Percentiles rank a stretch among this genome's conserved stretches.
Conservation (phyloP, 2,329 filamentous ascomycete genomes). For the Fusarium abutilonis region DNA sequence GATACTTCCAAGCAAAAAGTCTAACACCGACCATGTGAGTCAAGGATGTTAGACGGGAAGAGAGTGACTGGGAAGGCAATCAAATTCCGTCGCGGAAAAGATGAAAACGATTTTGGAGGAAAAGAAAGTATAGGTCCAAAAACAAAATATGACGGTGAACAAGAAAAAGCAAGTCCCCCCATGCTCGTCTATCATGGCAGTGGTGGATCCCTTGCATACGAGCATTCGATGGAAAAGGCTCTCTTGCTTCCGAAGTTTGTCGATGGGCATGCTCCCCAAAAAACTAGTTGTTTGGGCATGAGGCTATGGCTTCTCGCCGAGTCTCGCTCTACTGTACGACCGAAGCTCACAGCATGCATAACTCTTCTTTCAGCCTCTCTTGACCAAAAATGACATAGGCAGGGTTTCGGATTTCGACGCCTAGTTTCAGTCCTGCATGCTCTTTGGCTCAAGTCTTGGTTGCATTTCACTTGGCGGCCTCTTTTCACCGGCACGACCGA, state of each 20-base stretch:
- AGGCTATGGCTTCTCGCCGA: constrained; percentile 4
- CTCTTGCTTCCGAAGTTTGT: neutral
- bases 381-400: neutral
- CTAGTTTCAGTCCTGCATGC: neutral
- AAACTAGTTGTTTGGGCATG: neutral
- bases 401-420: constrained; percentile 16
- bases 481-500: constrained; percentile 12
- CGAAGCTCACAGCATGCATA: neutral
- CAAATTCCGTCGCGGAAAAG: neutral
- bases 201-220: constrained; percentile 23
- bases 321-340: neutral
- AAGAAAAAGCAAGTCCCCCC: constrained; percentile 21
- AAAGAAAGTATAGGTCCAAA: neutral
- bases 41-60: neutral
- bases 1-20: constrained; percentile 6
- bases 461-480: constrained; percentile 5
- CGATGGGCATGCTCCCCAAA: neutral
- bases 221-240: constrained; percentile 2
- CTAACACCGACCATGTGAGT: neutral
- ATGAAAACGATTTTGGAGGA: neutral
- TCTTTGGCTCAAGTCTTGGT: constrained; percentile 3
- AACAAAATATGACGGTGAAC: neutral
- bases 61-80: constrained; percentile 3
- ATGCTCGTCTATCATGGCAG: constrained; percentile 3
- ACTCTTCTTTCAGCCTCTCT: neutral